These are phyloP conservation scores for Parmelia sp. DNA, from an alignment of 495 filamentous ascomycete genomes.

Conservation along the genomic window DNA sequence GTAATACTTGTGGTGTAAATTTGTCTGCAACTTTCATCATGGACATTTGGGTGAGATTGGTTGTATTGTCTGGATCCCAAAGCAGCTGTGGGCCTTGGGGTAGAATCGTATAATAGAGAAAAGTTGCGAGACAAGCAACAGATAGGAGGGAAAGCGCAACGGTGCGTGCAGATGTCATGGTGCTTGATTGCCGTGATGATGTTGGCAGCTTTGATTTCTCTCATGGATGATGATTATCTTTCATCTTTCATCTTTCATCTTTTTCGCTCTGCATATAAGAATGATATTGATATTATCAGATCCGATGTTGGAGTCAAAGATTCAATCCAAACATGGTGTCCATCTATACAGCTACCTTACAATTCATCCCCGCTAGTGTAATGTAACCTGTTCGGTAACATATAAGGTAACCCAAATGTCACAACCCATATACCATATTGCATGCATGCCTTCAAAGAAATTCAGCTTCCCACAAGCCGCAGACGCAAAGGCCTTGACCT, in stretches of 20 bases:
- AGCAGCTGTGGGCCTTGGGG: constrained; percentile 19
- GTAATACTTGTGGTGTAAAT: constrained; percentile 73
- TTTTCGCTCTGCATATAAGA: no score
- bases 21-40: constrained; percentile 62
- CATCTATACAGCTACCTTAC: background rate
- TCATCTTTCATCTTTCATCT: no score
- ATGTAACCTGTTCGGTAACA: no score
- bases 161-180: constrained; percentile 14
- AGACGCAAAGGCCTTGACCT: background rate
- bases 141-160: constrained; percentile 18
- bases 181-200: background rate
- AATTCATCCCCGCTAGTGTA: no score
- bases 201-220: background rate
- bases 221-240: no score
- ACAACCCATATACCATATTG: background rate
- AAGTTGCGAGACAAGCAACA: constrained; percentile 14
- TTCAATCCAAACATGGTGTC: background rate
- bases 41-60: constrained; percentile 22
- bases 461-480: background rate
- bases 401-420: background rate
- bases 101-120: constrained; percentile 24
- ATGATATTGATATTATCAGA: no score
- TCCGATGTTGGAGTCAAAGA: no score
- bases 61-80: background rate
- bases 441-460: background rate